These are phyloP conservation scores for Sphaerulina musiva DNA, from an alignment of 2,329 filamentous ascomycete species.

Conservation along the genomic window DNA sequence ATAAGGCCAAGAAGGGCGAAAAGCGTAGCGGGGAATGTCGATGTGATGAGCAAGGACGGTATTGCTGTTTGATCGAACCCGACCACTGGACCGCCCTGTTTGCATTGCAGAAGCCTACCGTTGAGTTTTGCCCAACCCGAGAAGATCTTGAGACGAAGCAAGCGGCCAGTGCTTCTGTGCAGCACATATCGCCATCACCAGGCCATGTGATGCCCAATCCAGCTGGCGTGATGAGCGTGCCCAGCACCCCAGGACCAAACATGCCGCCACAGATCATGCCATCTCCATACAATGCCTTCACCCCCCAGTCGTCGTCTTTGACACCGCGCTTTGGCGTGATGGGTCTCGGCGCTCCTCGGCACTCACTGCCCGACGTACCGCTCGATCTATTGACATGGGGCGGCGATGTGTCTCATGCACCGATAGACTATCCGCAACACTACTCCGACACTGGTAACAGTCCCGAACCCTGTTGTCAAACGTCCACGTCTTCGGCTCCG, in stretches of 20 bases:
- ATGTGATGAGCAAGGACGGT: conserved; percentile 33
- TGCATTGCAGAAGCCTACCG: conserved; percentile 26
- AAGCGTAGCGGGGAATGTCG: conserved; percentile 32
- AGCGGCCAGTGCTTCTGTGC: conserved; percentile 8
- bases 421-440: conserved; percentile 19
- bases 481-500: conserved; percentile 16
- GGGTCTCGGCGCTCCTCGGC: conserved; percentile 28
- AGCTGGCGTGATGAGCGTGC: conserved; percentile 12
- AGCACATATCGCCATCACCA: conserved; percentile 18
- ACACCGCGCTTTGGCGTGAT: conserved; percentile 31
- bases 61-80: conserved; percentile 31
- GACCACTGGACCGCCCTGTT: conserved; percentile 30
- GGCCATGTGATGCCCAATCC: conserved; percentile 17
- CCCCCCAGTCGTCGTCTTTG: conserved; percentile 13
- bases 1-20: conserved; percentile 33
- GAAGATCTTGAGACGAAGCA: conserved; percentile 27
- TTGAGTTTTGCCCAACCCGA: conserved; percentile 27
- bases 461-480: not conserved
- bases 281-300: conserved; percentile 15
- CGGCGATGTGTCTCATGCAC: conserved; percentile 21
- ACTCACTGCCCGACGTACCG: conserved; percentile 14
- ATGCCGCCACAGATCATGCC: conserved; percentile 12
- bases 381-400: conserved; percentile 27
- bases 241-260: conserved; percentile 14
- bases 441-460: conserved; percentile 6